A percentile compares a stretch with the other conserved stretches of the same genome.
Conservation (phyloP, 2,329 filamentous ascomycete species). For the Canariomyces notabilis region DNA sequence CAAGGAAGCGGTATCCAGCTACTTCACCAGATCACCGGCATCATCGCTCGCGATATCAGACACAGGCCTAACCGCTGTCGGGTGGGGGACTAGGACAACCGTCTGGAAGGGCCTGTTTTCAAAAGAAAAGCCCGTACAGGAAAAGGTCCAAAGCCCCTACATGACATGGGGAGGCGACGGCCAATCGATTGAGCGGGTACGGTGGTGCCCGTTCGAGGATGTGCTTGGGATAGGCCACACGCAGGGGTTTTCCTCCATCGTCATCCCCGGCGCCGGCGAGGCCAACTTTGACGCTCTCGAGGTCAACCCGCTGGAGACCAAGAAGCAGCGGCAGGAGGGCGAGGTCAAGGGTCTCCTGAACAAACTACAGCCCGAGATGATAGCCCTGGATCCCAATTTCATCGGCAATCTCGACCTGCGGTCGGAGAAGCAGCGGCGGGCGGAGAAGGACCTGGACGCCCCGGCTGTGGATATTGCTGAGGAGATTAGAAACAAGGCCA, state of each 20-base stretch:
- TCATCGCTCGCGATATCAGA: conserved; percentile 85
- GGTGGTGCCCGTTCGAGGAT: conserved; percentile 95
- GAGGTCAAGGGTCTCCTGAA: conserved; percentile 88
- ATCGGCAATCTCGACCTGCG: conserved; percentile 82
- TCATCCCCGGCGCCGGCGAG: conserved; percentile 93
- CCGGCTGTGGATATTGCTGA: conserved; percentile 54
- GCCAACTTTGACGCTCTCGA: conserved; percentile 94
- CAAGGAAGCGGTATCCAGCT: conserved; percentile 77
- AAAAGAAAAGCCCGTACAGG: conserved; percentile 63
- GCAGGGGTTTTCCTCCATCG: conserved; percentile 79
- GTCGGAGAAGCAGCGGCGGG: conserved; percentile 69
- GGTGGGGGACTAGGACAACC: conserved; percentile 83
- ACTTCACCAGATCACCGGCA: conserved; percentile 77
- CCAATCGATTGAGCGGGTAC: conserved; percentile 69
- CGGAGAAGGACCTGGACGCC: conserved; percentile 74
- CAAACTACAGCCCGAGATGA: conserved; percentile 96
- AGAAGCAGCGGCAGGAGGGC: conserved; percentile 84
- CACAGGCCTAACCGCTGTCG: conserved; percentile 78
- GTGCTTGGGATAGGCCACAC: conserved; percentile 80
- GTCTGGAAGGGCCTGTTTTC: conserved; percentile 90
- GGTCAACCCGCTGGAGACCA: conserved; percentile 89
- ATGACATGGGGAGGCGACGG: conserved; percentile 91
- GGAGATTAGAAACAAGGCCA: conserved; percentile 68
- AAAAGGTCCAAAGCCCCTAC: conserved; percentile 82
- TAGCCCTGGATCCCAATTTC: conserved; percentile 86